phyloP scores from a whole-genome alignment of 306 rosid species.

The Gastrolobium bilobum region DNA sequence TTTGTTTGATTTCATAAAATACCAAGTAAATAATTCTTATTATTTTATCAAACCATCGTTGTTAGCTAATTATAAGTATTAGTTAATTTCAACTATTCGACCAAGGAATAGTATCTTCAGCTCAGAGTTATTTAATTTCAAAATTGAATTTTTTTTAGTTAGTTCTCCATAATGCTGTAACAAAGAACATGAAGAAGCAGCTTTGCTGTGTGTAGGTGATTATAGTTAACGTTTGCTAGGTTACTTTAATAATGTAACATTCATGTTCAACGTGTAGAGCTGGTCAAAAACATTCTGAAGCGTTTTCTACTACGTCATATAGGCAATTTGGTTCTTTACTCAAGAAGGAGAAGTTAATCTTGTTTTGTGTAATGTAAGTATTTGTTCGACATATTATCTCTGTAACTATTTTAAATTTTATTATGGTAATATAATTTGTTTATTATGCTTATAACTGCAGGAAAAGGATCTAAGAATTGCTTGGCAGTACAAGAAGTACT shows the following conservation, averaged over 20 bases:
- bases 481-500: no score
- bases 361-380: no score
- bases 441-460: no score
- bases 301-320: background rate
- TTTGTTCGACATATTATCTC: no score
- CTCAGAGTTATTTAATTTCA: constrained; percentile 37
- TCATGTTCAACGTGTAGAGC: constrained; percentile 40
- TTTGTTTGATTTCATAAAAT: no score
- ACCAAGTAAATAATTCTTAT: no score
- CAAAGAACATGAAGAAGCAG: background rate
- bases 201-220: constrained; percentile 35
- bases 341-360: background rate
- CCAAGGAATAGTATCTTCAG: constrained; percentile 39
- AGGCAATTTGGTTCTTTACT: background rate
- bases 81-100: no score
- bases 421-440: no score
- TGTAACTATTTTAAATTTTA: no score
- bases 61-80: no score
- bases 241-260: constrained; percentile 41
- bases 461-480: no score
- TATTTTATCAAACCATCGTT: no score
- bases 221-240: constrained; percentile 15
- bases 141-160: constrained; percentile 29
- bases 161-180: constrained; percentile 38
- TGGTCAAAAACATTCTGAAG: constrained; percentile 30